phyloP scores from a whole-genome alignment of 2,329 filamentous ascomycete genomes.

The Aquanectria penicillioides region DNA sequence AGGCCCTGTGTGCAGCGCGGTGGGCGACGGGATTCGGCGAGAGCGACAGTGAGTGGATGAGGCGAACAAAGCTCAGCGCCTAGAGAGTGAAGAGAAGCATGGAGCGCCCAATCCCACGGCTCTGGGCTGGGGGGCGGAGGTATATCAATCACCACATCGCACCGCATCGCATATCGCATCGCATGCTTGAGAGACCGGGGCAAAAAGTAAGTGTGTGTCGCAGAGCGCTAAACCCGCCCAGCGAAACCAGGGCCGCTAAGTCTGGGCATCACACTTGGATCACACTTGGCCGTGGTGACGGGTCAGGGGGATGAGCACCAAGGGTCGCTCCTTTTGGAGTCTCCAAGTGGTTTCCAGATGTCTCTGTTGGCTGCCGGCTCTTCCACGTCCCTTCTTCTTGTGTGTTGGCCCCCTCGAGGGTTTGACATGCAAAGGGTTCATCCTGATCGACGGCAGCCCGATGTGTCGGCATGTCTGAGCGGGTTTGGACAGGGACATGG shows the following conservation, averaged over 20 bases:
- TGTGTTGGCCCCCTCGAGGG: slow-evolving; percentile 10
- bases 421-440: slow-evolving; percentile 16
- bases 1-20: slow-evolving; percentile 34
- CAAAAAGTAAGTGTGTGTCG: background rate
- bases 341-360: background rate
- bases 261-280: slow-evolving; percentile 16
- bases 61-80: slow-evolving; percentile 37
- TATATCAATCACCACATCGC: slow-evolving; percentile 24
- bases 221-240: slow-evolving; percentile 13
- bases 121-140: slow-evolving; percentile 13
- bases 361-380: slow-evolving; percentile 11
- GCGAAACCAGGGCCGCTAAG: slow-evolving; percentile 11
- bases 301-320: slow-evolving; percentile 40
- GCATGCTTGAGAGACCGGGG: background rate
- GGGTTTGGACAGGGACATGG: slow-evolving; percentile 23
- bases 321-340: slow-evolving; percentile 23
- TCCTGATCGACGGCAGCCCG: slow-evolving; percentile 24
- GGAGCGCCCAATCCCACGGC: slow-evolving; percentile 21
- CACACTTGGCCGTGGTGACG: slow-evolving; percentile 22
- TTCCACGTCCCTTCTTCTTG: background rate
- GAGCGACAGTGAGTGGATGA: slow-evolving; percentile 34
- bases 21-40: slow-evolving; percentile 25
- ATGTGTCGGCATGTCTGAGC: slow-evolving; percentile 18
- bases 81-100: slow-evolving; percentile 37
- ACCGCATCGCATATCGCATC: slow-evolving; percentile 11